Evolutionary conservation across 1,284 basidiomycete genomes (phyloP).

Genomic region (Ganoderma resinaceum): DNA sequence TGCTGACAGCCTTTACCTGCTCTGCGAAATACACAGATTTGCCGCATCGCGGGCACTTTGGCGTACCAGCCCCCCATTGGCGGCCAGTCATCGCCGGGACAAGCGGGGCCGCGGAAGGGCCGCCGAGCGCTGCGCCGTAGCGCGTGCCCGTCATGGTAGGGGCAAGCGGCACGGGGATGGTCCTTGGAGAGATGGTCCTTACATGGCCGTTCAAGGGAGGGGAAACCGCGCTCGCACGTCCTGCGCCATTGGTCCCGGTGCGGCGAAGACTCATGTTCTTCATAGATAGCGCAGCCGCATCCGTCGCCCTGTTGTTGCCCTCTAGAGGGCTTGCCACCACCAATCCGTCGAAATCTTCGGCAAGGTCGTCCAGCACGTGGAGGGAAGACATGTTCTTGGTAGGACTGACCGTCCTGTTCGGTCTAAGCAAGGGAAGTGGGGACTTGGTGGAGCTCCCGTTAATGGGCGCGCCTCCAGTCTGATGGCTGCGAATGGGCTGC

Average conservation of each 20-base stretch:
- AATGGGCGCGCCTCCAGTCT: constrained; percentile 32
- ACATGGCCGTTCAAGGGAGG: constrained; percentile 1
- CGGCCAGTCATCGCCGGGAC: constrained; percentile 41
- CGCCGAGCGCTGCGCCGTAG: constrained; percentile 54
- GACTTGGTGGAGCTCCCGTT: constrained; percentile 21
- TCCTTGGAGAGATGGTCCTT: not conserved
- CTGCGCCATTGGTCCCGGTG: constrained; percentile 41
- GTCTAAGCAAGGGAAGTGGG: constrained; percentile 39
- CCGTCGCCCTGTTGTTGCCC: not conserved
- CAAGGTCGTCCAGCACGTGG: constrained; percentile 19
- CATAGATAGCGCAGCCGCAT: not conserved
- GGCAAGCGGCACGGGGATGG: constrained; percentile 40
- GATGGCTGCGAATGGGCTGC: constrained; percentile 40
- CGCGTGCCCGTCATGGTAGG: constrained; percentile 56
- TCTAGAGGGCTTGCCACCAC: constrained; percentile 11
- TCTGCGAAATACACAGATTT: constrained; percentile 72
- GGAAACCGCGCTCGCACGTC: not conserved
- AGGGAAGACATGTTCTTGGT: constrained; percentile 27
- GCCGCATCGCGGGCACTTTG: constrained; percentile 61
- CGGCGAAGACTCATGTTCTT: constrained; percentile 30
- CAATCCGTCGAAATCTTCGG: constrained; percentile 20
- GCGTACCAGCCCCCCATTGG: constrained; percentile 53
- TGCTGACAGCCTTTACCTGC: constrained; percentile 78
- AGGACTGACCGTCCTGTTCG: constrained; percentile 43
- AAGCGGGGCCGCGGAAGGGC: constrained; percentile 23